A percentile compares a stretch with the other conserved stretches of the same genome.
Evolutionary conservation across 306 rosid genomes (phyloP).

Genomic region (Glycine tomentella): DNA sequence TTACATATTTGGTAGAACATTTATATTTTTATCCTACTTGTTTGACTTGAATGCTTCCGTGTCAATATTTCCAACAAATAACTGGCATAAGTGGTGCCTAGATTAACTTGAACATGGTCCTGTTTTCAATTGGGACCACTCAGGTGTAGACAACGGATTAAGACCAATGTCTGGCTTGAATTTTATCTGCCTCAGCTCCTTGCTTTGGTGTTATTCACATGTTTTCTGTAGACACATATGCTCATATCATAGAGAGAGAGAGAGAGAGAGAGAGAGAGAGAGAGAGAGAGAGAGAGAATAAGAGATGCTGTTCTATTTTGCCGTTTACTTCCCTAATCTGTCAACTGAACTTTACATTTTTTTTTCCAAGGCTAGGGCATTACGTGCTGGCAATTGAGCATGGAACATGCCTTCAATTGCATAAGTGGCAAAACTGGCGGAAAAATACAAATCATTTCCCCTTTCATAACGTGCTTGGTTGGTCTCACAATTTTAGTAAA

Average conservation of each 20-base stretch:
- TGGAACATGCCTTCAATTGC: constrained; percentile 45
- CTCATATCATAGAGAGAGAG: background rate
- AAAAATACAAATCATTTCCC: constrained; percentile 22
- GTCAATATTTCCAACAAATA: background rate
- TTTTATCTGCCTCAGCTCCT: background rate
- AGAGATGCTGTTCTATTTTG: constrained; percentile 31
- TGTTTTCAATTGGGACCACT: constrained; percentile 5
- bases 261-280: background rate
- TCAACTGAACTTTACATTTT: constrained; percentile 10
- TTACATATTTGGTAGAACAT: constrained; percentile 8
- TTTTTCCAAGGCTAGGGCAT: background rate
- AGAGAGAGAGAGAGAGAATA: background rate
- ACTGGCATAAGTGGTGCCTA: constrained; percentile 23
- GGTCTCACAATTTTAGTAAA: constrained; percentile 32
- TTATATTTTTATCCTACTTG: background rate
- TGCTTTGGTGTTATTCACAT: constrained; percentile 50
- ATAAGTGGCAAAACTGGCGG: constrained; percentile 1
- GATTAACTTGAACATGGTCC: background rate
- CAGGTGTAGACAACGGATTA: constrained; percentile 17
- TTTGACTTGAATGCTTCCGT: background rate
- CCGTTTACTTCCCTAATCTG: constrained; percentile 41
- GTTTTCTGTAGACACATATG: constrained; percentile 37
- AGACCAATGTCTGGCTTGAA: constrained; percentile 39
- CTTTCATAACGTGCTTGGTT: constrained; percentile 35
- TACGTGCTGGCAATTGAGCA: constrained; percentile 42